These are phyloP conservation scores for Macrotyloma uniflorum DNA, from an alignment of 306 rosid genomes.

Conservation along the genomic window DNA sequence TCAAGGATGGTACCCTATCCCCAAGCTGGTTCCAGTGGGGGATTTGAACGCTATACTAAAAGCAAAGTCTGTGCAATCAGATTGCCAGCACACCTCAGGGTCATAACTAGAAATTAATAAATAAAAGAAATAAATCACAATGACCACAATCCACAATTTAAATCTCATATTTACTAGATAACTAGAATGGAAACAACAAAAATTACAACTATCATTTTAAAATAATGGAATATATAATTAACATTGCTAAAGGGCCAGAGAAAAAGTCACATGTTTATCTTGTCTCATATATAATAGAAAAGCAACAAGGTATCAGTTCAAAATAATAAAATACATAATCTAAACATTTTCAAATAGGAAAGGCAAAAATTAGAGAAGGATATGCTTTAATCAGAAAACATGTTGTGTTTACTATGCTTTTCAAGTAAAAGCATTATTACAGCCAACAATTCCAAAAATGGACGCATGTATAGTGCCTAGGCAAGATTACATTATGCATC, in stretches of 20 bases:
- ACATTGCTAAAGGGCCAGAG: neutral
- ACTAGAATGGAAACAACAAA: neutral
- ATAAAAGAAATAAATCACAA: neutral
- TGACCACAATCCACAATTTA: neutral
- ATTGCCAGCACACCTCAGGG: neutral
- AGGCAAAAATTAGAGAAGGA: neutral
- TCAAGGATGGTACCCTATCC: neutral
- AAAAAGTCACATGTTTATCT: neutral
- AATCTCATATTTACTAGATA: conserved; percentile 8
- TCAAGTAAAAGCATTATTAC: conserved; percentile 16
- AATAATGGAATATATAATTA: neutral
- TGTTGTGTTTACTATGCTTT: neutral
- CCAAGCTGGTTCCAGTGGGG: neutral
- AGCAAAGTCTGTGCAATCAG: neutral
- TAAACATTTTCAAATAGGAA: neutral
- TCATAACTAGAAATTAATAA: neutral
- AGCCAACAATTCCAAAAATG: neutral
- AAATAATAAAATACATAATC: neutral
- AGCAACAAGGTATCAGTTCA: neutral
- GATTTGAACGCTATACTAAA: neutral
- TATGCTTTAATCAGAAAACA: neutral
- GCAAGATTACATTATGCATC: conserved; percentile 25
- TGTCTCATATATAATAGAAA: neutral
- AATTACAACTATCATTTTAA: neutral
- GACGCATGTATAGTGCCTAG: neutral